phyloP scores from a whole-genome alignment of 1,139 yeast species.

The Ogataea hybrid region DNA sequence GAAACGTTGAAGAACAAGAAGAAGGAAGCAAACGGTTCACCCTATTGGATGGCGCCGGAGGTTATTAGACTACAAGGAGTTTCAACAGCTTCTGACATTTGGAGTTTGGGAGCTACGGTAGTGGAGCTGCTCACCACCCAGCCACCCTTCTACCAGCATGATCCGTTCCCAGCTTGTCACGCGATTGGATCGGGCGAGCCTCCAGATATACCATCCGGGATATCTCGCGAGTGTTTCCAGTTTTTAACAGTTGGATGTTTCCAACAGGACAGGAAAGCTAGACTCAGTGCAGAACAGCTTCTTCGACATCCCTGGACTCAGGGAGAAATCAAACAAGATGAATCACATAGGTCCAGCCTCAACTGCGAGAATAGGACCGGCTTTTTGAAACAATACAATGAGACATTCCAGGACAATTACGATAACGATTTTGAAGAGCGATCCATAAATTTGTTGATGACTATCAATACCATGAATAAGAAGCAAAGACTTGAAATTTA shows the following conservation, averaged over 20 bases:
- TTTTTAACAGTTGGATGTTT: constrained; percentile 77
- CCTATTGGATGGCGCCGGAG: constrained; percentile 91
- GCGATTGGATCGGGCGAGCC: constrained; percentile 86
- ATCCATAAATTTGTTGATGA: constrained; percentile 13
- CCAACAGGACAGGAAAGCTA: constrained; percentile 64
- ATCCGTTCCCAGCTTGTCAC: constrained; percentile 86
- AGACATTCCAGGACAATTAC: constrained; percentile 15
- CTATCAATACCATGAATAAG: constrained; percentile 19
- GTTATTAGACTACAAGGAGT: constrained; percentile 76
- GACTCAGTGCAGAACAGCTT: constrained; percentile 57
- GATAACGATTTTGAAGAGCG: constrained; percentile 17
- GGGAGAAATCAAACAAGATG: not conserved
- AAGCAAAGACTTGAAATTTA: constrained; percentile 18
- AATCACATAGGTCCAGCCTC: constrained; percentile 4
- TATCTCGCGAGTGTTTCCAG: constrained; percentile 50
- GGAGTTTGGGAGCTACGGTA: constrained; percentile 96
- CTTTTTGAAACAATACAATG: constrained; percentile 13
- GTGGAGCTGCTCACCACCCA: constrained; percentile 81
- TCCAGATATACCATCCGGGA: constrained; percentile 66
- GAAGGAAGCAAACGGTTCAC: constrained; percentile 57
- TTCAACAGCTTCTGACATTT: constrained; percentile 81
- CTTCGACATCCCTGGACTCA: constrained; percentile 63
- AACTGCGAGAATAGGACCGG: constrained; percentile 9
- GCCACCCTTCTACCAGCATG: constrained; percentile 83
- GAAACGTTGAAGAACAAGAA: constrained; percentile 19